phyloP scores from a whole-genome alignment of 345 rosid species.

The Sisymbrium irio region DNA sequence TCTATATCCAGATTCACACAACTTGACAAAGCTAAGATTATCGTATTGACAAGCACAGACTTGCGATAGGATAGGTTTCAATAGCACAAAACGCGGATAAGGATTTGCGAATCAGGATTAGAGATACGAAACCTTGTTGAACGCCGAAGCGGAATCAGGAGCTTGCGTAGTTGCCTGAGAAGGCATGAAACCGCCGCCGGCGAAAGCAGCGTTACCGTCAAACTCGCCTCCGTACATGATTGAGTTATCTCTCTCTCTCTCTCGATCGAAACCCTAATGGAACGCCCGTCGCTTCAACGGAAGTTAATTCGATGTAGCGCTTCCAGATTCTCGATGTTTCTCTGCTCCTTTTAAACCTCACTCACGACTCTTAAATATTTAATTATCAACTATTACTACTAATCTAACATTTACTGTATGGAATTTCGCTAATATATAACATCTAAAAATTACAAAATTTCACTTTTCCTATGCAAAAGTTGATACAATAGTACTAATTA shows the following conservation, averaged over 20 bases:
- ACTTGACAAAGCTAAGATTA: not conserved
- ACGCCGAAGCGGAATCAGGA: constrained; percentile 44
- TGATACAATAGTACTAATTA: not conserved
- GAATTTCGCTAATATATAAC: not conserved
- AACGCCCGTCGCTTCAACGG: constrained; percentile 19
- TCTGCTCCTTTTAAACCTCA: not conserved
- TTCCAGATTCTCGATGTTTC: not conserved
- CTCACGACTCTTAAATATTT: not conserved
- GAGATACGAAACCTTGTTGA: constrained; percentile 44
- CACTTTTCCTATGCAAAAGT: not conserved
- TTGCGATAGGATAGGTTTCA: not conserved
- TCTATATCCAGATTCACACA: constrained; percentile 10
- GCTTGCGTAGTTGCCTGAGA: constrained; percentile 58
- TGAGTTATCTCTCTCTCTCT: not conserved
- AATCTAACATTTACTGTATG: not conserved
- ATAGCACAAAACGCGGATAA: not conserved
- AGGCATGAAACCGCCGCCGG: constrained; percentile 96
- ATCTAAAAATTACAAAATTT: not conserved
- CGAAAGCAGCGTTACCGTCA: constrained; percentile 72
- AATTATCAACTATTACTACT: not conserved
- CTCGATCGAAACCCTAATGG: constrained; percentile 23
- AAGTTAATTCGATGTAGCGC: not conserved
- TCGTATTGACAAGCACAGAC: not conserved
- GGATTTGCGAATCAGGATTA: not conserved
- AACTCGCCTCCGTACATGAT: constrained; percentile 64